phyloP scores from a whole-genome alignment of 1,284 basidiomycete genomes.

The Chalciporus sp. region DNA sequence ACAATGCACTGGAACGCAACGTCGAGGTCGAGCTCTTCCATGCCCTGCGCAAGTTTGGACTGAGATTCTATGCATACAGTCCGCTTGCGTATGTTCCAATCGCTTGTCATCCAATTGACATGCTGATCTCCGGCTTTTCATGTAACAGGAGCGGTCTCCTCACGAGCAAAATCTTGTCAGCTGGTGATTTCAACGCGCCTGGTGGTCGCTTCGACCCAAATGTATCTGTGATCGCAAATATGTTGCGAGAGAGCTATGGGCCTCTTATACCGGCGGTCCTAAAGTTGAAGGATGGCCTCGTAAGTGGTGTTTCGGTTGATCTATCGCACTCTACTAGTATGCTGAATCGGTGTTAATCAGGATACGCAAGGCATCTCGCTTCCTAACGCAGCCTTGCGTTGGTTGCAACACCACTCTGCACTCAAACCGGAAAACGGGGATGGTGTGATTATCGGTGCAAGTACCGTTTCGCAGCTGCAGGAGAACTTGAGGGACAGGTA shows the following conservation, averaged over 20 bases:
- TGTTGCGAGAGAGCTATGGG: background rate
- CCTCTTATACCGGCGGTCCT: slow-evolving; percentile 2
- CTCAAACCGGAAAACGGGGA: no score
- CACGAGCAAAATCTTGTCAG: background rate
- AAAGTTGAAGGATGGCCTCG: slow-evolving; percentile 11
- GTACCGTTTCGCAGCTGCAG: no score
- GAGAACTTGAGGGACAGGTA: background rate
- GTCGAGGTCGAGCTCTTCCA: slow-evolving; percentile 47
- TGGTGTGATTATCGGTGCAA: no score
- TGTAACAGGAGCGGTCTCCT: slow-evolving; percentile 7
- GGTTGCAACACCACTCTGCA: slow-evolving; percentile 33
- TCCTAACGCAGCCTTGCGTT: slow-evolving; percentile 17
- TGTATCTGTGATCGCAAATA: no score
- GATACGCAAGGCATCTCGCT: no score
- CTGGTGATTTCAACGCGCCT: background rate
- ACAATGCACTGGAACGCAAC: slow-evolving; percentile 44
- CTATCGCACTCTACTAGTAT: background rate
- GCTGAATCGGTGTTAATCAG: slow-evolving; percentile 1
- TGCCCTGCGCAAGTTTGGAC: slow-evolving; percentile 44
- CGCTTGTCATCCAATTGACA: no score
- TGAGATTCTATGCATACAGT: slow-evolving; percentile 49
- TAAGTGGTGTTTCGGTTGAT: background rate
- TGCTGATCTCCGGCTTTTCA: no score
- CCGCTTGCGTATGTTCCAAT: slow-evolving; percentile 41
- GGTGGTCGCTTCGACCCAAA: background rate